phyloP scores from a whole-genome alignment of 176 grass and related monocot genomes.

The Bolboschoenus planiculmis region DNA sequence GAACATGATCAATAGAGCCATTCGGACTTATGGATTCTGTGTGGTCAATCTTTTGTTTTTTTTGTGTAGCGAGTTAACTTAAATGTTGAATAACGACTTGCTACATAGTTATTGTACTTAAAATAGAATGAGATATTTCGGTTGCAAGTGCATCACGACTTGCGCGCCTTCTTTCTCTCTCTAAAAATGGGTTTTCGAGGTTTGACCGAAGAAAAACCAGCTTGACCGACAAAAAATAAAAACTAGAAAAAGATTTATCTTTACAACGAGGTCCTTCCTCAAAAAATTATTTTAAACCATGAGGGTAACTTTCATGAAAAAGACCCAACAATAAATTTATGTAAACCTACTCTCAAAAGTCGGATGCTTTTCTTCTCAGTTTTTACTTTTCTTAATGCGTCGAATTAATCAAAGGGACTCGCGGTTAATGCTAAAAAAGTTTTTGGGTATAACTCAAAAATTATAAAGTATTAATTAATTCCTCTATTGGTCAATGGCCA shows the following conservation, averaged over 20 bases:
- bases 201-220: constrained; percentile 40
- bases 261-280: neutral
- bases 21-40: neutral
- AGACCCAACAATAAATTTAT: neutral
- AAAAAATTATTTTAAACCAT: neutral
- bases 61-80: neutral
- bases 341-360: neutral
- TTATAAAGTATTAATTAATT: neutral
- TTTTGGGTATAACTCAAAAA: too few relatives aligned
- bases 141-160: neutral
- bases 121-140: neutral
- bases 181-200: constrained; percentile 13
- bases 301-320: neutral
- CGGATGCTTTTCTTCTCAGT: neutral
- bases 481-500: neutral
- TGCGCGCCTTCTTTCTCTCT: constrained; percentile 15
- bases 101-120: neutral
- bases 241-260: neutral
- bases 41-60: neutral
- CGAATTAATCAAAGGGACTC: too few relatives aligned
- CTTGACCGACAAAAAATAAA: constrained; percentile 9
- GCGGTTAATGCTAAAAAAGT: too few relatives aligned
- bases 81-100: neutral
- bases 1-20: neutral
- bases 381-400: neutral